phyloP scores from a whole-genome alignment of 2,329 filamentous ascomycete species.

The Verticillium klebahnii region DNA sequence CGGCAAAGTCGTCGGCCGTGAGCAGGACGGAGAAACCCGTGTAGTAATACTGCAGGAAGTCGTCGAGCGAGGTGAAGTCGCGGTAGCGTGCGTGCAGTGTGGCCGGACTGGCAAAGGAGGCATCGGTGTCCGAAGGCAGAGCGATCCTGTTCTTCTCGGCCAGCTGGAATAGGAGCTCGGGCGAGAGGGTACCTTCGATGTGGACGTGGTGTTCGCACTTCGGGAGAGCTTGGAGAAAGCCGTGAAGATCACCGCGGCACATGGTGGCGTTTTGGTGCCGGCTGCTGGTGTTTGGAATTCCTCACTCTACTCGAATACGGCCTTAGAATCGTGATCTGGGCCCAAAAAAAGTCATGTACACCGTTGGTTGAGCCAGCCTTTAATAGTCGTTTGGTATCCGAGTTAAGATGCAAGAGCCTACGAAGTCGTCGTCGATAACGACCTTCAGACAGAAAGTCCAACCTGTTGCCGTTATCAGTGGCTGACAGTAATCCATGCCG shows the following conservation, averaged over 20 bases:
- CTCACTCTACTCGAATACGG: not conserved
- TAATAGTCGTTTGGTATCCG: not conserved
- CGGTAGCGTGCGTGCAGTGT: slow-evolving; percentile 60
- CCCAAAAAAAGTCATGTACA: not conserved
- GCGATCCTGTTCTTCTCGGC: slow-evolving; percentile 61
- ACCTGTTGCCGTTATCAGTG: not conserved
- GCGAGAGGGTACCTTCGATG: slow-evolving; percentile 70
- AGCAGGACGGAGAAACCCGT: slow-evolving; percentile 68
- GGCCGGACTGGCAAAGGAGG: slow-evolving; percentile 57
- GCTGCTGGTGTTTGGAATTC: not conserved
- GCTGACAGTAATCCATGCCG: not conserved
- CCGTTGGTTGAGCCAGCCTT: not conserved
- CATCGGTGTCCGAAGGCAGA: slow-evolving; percentile 50
- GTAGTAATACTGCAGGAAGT: slow-evolving; percentile 78
- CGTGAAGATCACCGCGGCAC: slow-evolving; percentile 50
- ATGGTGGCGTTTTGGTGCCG: slow-evolving; percentile 27
- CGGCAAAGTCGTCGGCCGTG: slow-evolving; percentile 63
- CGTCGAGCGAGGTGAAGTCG: slow-evolving; percentile 65
- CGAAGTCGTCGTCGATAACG: not conserved
- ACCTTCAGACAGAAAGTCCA: not conserved
- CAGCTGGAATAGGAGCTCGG: slow-evolving; percentile 64
- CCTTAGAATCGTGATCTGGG: not conserved
- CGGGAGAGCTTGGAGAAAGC: slow-evolving; percentile 61
- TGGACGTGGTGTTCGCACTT: slow-evolving; percentile 84
- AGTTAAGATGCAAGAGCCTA: not conserved